Evolutionary conservation across 83 land plant species (phyloP).

Genomic region (Diphasiastrum complanatum): DNA sequence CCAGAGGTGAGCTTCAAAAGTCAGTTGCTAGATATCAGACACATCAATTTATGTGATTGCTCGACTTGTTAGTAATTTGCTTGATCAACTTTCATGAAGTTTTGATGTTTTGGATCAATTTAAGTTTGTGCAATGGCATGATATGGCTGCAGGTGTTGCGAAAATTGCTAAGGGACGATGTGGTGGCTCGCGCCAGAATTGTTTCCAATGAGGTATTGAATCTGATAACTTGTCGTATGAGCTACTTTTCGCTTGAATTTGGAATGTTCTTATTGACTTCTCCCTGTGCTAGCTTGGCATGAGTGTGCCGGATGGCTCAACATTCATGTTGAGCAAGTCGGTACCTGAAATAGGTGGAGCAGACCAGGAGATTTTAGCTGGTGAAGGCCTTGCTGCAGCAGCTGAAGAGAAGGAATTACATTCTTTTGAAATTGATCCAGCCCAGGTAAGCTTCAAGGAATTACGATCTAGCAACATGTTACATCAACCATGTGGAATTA

Average conservation of each 20-base stretch:
- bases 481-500: no score
- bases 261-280: neutral
- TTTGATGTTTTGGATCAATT: neutral
- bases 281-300: neutral
- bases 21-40: neutral
- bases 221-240: constrained; percentile 4
- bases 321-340: constrained; percentile 53
- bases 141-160: constrained; percentile 54
- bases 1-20: constrained; percentile 65
- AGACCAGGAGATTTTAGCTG: constrained; percentile 65
- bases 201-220: constrained; percentile 43
- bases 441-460: no score
- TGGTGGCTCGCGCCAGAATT: constrained; percentile 62
- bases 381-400: constrained; percentile 65
- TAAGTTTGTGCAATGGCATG: neutral
- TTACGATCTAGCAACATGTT: no score
- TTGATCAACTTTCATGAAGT: neutral
- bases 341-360: constrained; percentile 42
- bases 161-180: constrained; percentile 62
- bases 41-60: neutral
- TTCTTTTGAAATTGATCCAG: constrained; percentile 90
- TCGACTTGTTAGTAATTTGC: neutral
- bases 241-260: neutral
- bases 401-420: constrained; percentile 88
- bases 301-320: constrained; percentile 7